Evolutionary conservation across 2,329 filamentous ascomycete genomes (phyloP), one percentile per base, ranked within the genome.

Genomic region (Neofusicoccum sp.): DNA sequence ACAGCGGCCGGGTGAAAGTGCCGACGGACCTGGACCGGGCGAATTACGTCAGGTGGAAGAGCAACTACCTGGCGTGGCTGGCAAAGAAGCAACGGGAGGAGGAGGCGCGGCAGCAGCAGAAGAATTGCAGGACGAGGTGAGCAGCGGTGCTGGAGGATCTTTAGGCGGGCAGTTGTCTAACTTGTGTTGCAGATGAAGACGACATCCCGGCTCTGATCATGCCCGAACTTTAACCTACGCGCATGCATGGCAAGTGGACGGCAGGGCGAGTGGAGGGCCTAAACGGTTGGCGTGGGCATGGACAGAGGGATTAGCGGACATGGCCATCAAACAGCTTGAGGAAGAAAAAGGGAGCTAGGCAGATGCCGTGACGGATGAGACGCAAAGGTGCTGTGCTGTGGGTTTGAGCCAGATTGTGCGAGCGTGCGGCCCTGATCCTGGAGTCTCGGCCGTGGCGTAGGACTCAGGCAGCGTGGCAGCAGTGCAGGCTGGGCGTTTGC

Each of bases 171-270:
- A 11, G n/a, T 6, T 47, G 31, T 38, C 33, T 30, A 45, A 36
- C 41, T 38, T 30, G 41, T 47, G 30, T 28, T 30, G 30, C 30
- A 48, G 43, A 38, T 40, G 30, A 28, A 28, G 40, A 45, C 40
- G 34, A n/a, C 24, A 56, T 43, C 51, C 51, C 51, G 51, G 51
- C 36, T 56, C 36, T 43, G 36, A 56, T 56, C 51, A 20, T n/a
- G 30, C 38, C 34, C 51, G 36, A 33, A 38, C n/a, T 24, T 31
- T 40, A 31, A 41, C 49, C 12, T 40, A 40, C 20, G 12, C 24
- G 24, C 16, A 11, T 11, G 26, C n/a, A 45, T 4, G 7, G 11
- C 12, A 24, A 20, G 16, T 16, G 56, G n/a, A 48, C 26, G n/a
- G 11, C 5, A 6, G 7, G 36, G 36, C 36, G 16, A 9, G 5